Percentiles rank a stretch among this genome's conserved stretches.
phyloP scores from a whole-genome alignment of 192 early-diverging fungal genomes.

The Umbelopsis vinacea region DNA sequence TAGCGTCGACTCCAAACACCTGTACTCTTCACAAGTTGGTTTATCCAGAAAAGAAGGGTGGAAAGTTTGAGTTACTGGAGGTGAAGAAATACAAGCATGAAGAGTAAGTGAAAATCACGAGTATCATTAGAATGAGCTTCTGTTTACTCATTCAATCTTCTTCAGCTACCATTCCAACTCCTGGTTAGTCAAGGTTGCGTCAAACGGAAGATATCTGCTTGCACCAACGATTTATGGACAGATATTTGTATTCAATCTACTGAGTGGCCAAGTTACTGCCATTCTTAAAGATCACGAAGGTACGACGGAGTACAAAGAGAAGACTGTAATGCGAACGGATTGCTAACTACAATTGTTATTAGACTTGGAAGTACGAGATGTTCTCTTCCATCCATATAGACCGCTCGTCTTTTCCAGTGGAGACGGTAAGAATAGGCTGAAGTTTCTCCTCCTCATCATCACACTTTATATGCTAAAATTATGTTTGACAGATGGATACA shows the following conservation, averaged over 20 bases:
- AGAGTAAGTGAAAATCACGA: slow-evolving; percentile 56
- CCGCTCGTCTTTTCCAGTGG: slow-evolving; percentile 83
- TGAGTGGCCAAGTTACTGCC: slow-evolving; percentile 74
- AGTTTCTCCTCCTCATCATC: background rate
- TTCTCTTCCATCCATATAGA: slow-evolving; percentile 83
- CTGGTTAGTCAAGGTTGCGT: slow-evolving; percentile 89
- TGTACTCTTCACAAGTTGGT: slow-evolving; percentile 86
- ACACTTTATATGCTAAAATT: too few species aligned
- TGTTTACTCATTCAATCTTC: slow-evolving; percentile 1
- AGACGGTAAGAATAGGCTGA: slow-evolving; percentile 63
- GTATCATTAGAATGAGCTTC: background rate
- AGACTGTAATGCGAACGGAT: background rate
- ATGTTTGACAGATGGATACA: slow-evolving; percentile 57
- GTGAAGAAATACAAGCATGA: slow-evolving; percentile 80
- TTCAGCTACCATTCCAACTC: slow-evolving; percentile 86
- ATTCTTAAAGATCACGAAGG: slow-evolving; percentile 87
- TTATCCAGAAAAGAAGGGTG: slow-evolving; percentile 76
- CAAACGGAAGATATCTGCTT: slow-evolving; percentile 86
- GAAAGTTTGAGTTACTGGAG: slow-evolving; percentile 74
- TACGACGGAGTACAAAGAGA: slow-evolving; percentile 10
- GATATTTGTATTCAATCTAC: slow-evolving; percentile 82
- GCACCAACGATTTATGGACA: slow-evolving; percentile 91
- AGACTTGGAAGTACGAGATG: slow-evolving; percentile 93
- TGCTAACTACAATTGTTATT: background rate
- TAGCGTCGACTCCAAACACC: slow-evolving; percentile 83